Base-by-base conservation (phyloP, 140 eudicot species). In the Cichorium intybus region DNA sequence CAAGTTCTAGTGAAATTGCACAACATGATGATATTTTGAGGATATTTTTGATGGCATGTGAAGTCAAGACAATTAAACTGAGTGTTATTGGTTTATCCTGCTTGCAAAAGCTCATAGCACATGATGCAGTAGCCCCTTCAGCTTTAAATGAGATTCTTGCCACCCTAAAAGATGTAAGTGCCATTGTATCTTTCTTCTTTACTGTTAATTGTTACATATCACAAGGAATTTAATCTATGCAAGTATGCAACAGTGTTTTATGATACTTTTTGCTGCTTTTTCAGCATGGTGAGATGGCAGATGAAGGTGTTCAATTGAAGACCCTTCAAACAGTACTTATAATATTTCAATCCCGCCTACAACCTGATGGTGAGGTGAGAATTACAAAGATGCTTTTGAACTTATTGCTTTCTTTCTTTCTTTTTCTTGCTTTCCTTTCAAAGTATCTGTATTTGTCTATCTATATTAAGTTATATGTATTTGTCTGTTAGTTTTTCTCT, bases 251-350 rank as follows among this genome's bases (percentile, higher is more conserved):
- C 46, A 57, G 26, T 10, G 20, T 26, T 22, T n/a, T 64, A 62
- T 45, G 24, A n/a, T n/a, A n/a, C n/a, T n/a, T 67, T 16, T 61
- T 49, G 56, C 18, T 70, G 24, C n/a, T 69, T 72, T 74, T 64
- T 27, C 84, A 93, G 99, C 99, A 93, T 76, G 85, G 94, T 35
- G 99, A 93, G 82, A 93, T 89, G 97, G 81, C 84, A 24, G 97
- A 93, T 75, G 99, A 93, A 74, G 83, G 81, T 33, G 81, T 93
- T 60, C 97, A 93, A 59, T 84, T 93, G 59, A 93, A 93, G 88
- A 88, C 97, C 62, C 83, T 93, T 56, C 99, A 93, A 78, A 93
- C 99, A 35, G 81, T 93, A 70, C 86, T 93, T 70, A 79, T 93
- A 71, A 82, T 93, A 46, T 93, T 88, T 57, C 99, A 93, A 71